Conservation (phyloP, 257 asterid species). For the Rhazya stricta region DNA sequence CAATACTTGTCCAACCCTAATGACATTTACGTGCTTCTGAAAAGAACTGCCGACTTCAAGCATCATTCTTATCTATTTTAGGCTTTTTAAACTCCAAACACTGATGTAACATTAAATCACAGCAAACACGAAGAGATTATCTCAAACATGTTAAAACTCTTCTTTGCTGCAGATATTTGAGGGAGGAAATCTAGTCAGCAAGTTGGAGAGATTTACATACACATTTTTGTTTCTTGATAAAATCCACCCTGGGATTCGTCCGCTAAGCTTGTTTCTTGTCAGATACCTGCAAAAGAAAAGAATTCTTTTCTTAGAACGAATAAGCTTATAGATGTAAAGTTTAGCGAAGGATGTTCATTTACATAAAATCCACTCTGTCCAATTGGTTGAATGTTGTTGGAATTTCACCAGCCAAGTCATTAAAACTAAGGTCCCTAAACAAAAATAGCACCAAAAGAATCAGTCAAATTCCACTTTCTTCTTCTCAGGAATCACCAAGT, state of each 20-base stretch:
- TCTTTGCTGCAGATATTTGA: background rate
- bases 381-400: conserved; percentile 47
- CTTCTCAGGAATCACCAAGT: background rate
- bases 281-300: conserved; percentile 43
- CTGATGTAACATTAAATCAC: background rate
- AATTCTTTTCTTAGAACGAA: conserved; percentile 6
- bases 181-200: conserved; percentile 1
- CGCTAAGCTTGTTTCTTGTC: conserved; percentile 72
- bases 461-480: background rate
- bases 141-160: background rate
- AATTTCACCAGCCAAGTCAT: conserved; percentile 65
- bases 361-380: conserved; percentile 63
- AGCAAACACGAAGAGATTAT: background rate
- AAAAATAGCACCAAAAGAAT: conserved; percentile 9
- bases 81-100: background rate
- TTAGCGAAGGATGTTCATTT: conserved; percentile 32
- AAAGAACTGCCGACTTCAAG: background rate
- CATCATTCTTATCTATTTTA: too few species aligned
- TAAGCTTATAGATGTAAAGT: conserved; percentile 13
- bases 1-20: background rate
- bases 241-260: conserved; percentile 60
- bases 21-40: background rate
- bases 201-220: conserved; percentile 34
- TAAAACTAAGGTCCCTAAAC: conserved; percentile 82
- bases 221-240: conserved; percentile 62